A percentile compares a stretch with the other conserved stretches of the same genome.
These are phyloP conservation scores for Benincasa hispida DNA, from an alignment of 306 rosid species.

Conservation along the genomic window DNA sequence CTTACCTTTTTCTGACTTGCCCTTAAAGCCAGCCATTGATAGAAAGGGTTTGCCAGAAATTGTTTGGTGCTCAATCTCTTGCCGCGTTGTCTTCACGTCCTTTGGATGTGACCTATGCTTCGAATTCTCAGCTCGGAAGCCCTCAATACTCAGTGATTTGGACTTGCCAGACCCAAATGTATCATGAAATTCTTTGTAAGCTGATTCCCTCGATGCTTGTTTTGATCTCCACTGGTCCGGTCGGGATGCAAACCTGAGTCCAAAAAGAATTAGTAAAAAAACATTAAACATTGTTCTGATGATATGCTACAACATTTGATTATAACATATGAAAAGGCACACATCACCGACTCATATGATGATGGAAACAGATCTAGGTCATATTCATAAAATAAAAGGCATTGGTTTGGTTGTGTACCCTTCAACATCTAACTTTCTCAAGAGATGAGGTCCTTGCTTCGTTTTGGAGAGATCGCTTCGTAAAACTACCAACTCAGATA, in stretches of 20 bases:
- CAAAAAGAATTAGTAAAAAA: conserved; percentile 3
- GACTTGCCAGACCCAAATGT: conserved; percentile 53
- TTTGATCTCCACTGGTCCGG: conserved; percentile 90
- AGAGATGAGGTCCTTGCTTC: conserved; percentile 76
- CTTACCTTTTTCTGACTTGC: conserved; percentile 29
- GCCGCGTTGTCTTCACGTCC: conserved; percentile 39
- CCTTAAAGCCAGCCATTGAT: conserved; percentile 33
- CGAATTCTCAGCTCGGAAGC: conserved; percentile 36
- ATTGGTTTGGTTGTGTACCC: conserved; percentile 26
- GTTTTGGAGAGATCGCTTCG: conserved; percentile 65
- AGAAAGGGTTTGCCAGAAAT: conserved; percentile 49
- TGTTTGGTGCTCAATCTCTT: conserved; percentile 46
- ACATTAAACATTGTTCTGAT: neutral
- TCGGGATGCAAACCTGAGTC: conserved; percentile 51
- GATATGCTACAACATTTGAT: neutral
- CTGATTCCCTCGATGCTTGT: conserved; percentile 66
- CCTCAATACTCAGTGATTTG: conserved; percentile 24
- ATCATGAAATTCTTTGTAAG: conserved; percentile 48
- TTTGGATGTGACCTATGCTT: conserved; percentile 30
- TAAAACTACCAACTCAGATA: conserved; percentile 55
- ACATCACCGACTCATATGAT: neutral
- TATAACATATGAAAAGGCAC: neutral
- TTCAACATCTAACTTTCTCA: conserved; percentile 71
- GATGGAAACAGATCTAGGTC: neutral
- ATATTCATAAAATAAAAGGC: neutral